Conservation (phyloP, 2,329 filamentous ascomycete genomes). For the Samsoniella hepiali region DNA sequence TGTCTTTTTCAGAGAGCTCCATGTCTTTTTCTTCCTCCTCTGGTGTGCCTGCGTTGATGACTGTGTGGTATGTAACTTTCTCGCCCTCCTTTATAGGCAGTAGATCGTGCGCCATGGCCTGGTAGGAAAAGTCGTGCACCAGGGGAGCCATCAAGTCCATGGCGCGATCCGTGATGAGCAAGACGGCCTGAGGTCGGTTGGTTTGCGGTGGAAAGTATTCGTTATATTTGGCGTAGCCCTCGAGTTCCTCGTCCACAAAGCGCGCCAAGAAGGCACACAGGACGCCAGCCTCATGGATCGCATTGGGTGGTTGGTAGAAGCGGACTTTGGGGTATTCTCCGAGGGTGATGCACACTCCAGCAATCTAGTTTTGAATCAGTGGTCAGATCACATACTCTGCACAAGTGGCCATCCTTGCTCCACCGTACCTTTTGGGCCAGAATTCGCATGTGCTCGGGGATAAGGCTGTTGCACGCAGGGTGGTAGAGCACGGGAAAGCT, state of each 20-base stretch:
- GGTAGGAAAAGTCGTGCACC: slow-evolving; percentile 95
- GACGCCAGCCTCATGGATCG: slow-evolving; percentile 82
- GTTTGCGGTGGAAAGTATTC: slow-evolving; percentile 79
- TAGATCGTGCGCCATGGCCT: slow-evolving; percentile 95
- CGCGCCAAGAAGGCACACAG: slow-evolving; percentile 83
- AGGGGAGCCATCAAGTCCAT: slow-evolving; percentile 90
- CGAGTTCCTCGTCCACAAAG: slow-evolving; percentile 88
- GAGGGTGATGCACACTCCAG: slow-evolving; percentile 78
- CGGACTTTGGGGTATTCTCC: slow-evolving; percentile 92
- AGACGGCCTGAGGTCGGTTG: slow-evolving; percentile 72
- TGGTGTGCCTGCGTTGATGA: slow-evolving; percentile 68
- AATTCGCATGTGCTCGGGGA: slow-evolving; percentile 77
- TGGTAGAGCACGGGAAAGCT: slow-evolving; percentile 94
- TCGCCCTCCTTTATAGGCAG: slow-evolving; percentile 84
- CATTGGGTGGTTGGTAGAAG: slow-evolving; percentile 75
- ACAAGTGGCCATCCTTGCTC: background rate
- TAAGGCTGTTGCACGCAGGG: slow-evolving; percentile 79
- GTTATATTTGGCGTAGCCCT: slow-evolving; percentile 82
- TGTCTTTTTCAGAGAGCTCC: slow-evolving; percentile 86
- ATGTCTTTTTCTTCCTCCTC: slow-evolving; percentile 82
- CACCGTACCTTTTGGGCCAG: slow-evolving; percentile 77
- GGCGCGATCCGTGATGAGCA: slow-evolving; percentile 85
- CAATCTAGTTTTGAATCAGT: slow-evolving; percentile 30
- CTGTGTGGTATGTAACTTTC: slow-evolving; percentile 80
- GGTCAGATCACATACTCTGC: background rate